Conservation (phyloP, 2,329 filamentous ascomycete species). For the Pseudogymnoascus sp. region DNA sequence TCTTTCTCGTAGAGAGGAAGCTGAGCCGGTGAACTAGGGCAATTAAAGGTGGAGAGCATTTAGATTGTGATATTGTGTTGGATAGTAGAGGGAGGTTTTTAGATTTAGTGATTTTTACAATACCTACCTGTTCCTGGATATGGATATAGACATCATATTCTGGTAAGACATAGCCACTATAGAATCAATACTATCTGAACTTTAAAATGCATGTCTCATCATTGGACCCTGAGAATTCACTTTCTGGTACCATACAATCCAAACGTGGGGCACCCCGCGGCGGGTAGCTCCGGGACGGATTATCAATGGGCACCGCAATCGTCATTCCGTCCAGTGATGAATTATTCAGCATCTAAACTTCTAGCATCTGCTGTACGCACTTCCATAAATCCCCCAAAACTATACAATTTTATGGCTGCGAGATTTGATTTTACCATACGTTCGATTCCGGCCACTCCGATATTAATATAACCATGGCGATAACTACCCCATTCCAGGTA, state of each 20-base stretch:
- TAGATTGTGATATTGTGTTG: neutral
- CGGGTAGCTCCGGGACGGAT: slow-evolving; percentile 3
- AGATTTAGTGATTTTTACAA: neutral
- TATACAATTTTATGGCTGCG: neutral
- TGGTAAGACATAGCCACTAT: neutral
- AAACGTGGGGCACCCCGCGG: slow-evolving; percentile 2
- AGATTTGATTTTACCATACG: neutral
- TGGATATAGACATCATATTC: neutral
- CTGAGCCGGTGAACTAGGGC: slow-evolving; percentile 28
- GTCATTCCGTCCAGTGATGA: slow-evolving; percentile 5
- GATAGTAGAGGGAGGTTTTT: neutral
- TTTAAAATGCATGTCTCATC: neutral
- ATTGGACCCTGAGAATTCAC: neutral
- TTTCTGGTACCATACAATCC: neutral
- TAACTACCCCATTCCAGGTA: slow-evolving; percentile 31
- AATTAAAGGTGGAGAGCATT: neutral
- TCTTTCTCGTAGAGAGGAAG: slow-evolving; percentile 52
- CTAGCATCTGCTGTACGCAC: neutral
- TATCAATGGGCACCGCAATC: neutral
- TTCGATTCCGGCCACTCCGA: neutral
- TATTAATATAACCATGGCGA: slow-evolving; percentile 22
- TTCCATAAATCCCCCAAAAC: neutral
- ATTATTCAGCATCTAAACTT: slow-evolving; percentile 10
- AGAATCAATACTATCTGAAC: neutral
- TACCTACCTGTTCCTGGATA: neutral